These are phyloP conservation scores for Nannochloris sp. DNA, from an alignment of 139 green algal genomes.

Conservation along the genomic window DNA sequence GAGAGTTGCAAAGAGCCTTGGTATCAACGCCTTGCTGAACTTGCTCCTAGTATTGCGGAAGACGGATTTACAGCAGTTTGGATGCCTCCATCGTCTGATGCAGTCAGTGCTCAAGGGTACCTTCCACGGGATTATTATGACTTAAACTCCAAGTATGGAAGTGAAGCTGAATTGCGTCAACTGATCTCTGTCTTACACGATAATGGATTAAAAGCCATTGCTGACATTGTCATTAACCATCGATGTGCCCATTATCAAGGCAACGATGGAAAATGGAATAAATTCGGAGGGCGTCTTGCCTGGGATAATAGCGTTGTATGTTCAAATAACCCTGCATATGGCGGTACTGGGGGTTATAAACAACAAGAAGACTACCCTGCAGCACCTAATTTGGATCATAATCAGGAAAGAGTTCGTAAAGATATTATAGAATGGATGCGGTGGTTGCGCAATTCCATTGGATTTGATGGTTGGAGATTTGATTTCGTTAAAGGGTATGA, in stretches of 20 bases:
- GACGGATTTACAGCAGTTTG: slow-evolving; percentile 86
- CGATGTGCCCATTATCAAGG: slow-evolving; percentile 68
- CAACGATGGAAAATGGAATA: slow-evolving; percentile 70
- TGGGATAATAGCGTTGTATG: slow-evolving; percentile 82
- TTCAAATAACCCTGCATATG: slow-evolving; percentile 79
- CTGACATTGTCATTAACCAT: slow-evolving; percentile 97
- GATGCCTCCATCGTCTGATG: slow-evolving; percentile 88
- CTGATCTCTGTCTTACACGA: slow-evolving; percentile 57
- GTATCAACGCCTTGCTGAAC: slow-evolving; percentile 38
- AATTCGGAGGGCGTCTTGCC: slow-evolving; percentile 84
- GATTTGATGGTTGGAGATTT: slow-evolving; percentile 93
- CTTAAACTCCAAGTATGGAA: slow-evolving; percentile 67
- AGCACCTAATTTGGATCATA: slow-evolving; percentile 95
- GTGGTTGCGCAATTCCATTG: slow-evolving; percentile 76
- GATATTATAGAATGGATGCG: slow-evolving; percentile 83
- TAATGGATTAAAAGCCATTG: slow-evolving; percentile 73
- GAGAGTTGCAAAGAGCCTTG: slow-evolving; percentile 68
- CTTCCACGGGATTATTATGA: slow-evolving; percentile 80
- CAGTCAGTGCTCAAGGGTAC: slow-evolving; percentile 82
- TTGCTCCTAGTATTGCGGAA: slow-evolving; percentile 56
- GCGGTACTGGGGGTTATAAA: slow-evolving; percentile 68
- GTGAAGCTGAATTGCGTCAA: slow-evolving; percentile 61
- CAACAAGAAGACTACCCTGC: slow-evolving; percentile 81
- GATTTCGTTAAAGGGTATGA: slow-evolving; percentile 82
- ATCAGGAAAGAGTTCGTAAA: slow-evolving; percentile 62